phyloP scores from a whole-genome alignment of 1,284 basidiomycete genomes.

The Porphyrellus sp. region DNA sequence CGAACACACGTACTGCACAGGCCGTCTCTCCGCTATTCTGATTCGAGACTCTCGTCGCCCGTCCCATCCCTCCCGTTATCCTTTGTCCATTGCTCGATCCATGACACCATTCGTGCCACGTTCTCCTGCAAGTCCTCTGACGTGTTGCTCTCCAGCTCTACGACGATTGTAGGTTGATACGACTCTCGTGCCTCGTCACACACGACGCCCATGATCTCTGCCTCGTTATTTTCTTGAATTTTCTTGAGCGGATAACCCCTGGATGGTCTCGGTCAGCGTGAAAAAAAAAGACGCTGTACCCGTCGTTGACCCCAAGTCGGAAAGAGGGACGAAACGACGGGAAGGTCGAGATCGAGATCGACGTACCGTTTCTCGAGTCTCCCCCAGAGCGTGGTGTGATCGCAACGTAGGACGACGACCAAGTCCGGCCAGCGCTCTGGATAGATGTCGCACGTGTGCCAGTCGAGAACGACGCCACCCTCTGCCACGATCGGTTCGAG shows the following conservation, averaged over 20 bases:
- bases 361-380: conserved; percentile 88
- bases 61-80: conserved; percentile 38
- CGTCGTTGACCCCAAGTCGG: no score
- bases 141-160: conserved; percentile 80
- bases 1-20: neutral
- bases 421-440: conserved; percentile 97
- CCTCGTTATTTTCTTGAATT: conserved; percentile 97
- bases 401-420: conserved; percentile 90
- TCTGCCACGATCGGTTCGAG: conserved; percentile 67
- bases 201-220: conserved; percentile 96
- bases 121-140: conserved; percentile 85
- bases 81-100: conserved; percentile 79
- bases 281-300: neutral
- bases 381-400: conserved; percentile 89
- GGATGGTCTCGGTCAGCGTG: neutral
- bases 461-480: conserved; percentile 90
- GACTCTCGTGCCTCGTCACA: conserved; percentile 85
- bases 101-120: conserved; percentile 78
- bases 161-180: conserved; percentile 83
- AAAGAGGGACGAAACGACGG: neutral
- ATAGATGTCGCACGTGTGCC: conserved; percentile 95
- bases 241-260: conserved; percentile 83
- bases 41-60: neutral
- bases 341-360: neutral
- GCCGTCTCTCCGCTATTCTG: conserved; percentile 3